Base-by-base conservation (phyloP, 1,284 basidiomycete species). In the Ustanciosporium gigantosporum region DNA sequence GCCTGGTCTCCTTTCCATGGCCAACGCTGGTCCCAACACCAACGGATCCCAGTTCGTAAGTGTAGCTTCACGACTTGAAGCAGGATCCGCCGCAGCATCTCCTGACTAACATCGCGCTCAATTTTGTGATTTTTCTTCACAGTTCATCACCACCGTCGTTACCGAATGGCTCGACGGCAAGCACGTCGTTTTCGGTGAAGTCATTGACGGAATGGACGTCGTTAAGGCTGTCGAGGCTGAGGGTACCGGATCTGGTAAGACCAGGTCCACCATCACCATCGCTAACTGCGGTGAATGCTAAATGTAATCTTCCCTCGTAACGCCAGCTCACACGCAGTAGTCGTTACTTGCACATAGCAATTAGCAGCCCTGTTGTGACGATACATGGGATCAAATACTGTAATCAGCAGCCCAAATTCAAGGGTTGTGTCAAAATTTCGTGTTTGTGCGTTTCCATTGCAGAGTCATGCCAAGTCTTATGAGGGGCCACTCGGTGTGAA, bases 131-230 rank as follows among this genome's bases (percentile, higher is more conserved):
- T n/a, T n/a, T n/a, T n/a, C n/a, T n/a, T n/a, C n/a, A n/a, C n/a
- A n/a, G n/a, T 70, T 72, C 65, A 68, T 78, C 67, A 74, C 73
- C 58, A 75, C 74, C 35, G 74, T 73, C 36, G 56, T 59, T 37
- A 77, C 76, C 42, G 60, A 73, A 65, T 89, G 91, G 78, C 83
- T 96, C 27, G 91, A 96, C 76, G 88, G 88, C 50, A 96, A 95
- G 78, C 92, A 96, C 78, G 87, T 90, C 64, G 91, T 95, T 2
- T 96, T 96, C 71, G 92, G 92, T 14, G 87, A 86, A 64, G 89
- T 95, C 39, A 48, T 74, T 25, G 73, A 77, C 7, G 75, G 75
- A 17, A 51, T 73, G 48, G 57, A 77, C 64, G 37, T 77, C 21
- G 74, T 76, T 57, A 70, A 73, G 68, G 57, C 65, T 25, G 66